phyloP scores from a whole-genome alignment of 2,329 filamentous ascomycete genomes.

The Didymella sp. region DNA sequence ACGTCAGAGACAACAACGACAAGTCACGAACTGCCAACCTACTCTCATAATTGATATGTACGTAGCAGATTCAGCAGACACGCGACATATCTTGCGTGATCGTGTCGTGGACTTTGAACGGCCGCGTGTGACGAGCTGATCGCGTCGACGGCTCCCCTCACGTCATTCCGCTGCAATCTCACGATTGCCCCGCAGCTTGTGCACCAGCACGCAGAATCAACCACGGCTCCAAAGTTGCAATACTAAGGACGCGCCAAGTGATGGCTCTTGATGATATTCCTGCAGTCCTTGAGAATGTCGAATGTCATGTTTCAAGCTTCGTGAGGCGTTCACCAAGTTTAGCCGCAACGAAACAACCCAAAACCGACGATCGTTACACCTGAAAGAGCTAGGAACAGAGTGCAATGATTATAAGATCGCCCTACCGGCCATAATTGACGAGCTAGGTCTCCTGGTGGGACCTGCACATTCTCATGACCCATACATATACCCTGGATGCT shows the following conservation, averaged over 20 bases:
- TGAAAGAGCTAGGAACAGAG: slow-evolving; percentile 14
- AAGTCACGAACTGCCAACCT: neutral
- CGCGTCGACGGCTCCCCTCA: slow-evolving; percentile 15
- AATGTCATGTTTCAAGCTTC: slow-evolving; percentile 8
- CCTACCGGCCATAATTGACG: neutral
- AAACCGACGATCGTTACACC: slow-evolving; percentile 14
- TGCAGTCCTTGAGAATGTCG: neutral
- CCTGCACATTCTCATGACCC: slow-evolving; percentile 14
- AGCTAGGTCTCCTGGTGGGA: slow-evolving; percentile 19
- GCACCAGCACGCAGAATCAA: neutral
- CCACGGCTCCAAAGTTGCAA: neutral
- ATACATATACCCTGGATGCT: slow-evolving; percentile 13
- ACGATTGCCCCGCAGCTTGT: slow-evolving; percentile 12
- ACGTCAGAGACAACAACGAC: neutral
- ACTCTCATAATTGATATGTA: neutral
- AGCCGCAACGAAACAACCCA: slow-evolving; percentile 15
- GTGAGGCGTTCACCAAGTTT: slow-evolving; percentile 11
- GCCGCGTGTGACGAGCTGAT: neutral
- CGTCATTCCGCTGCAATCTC: slow-evolving; percentile 12
- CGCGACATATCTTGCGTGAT: neutral
- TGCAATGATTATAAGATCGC: slow-evolving; percentile 16
- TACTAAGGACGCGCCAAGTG: neutral
- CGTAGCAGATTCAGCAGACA: neutral
- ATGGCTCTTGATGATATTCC: neutral
- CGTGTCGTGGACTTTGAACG: neutral